Base-by-base conservation (phyloP, 192 early-diverging fungal species). In the Linnemannia hyalina region DNA sequence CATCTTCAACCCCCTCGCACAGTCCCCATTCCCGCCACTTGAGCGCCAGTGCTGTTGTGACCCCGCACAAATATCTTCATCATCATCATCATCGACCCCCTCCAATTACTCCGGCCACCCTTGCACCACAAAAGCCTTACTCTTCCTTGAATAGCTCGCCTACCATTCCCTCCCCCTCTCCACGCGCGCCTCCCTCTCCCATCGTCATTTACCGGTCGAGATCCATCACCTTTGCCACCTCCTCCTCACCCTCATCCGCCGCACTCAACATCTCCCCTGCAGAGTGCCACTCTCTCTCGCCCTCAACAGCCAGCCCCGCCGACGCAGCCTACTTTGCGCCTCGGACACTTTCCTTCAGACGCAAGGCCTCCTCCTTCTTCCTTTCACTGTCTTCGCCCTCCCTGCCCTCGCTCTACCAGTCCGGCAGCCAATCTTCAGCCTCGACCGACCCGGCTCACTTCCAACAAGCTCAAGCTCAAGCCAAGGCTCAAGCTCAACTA, bases 201-300 rank as follows among this genome's bases (percentile, higher is more conserved):
- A 84, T 84, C 16, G 65, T 80, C 60, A 75, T 84, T 32, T 74
- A 79, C 52, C 65, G 74, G 6, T 84, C 82, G 23, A 74, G 69
- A 20, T 84, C 82, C 52, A 79, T 84, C 54, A 72, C 73, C 29
- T 74, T 72, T 55, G 73, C 79, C 36, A 6, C 75, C 16, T 22
- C 72, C 35, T 35, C 82, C n/a, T 44, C 60, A 40, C 68, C 78
- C 29, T 75, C 77, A 4, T 69, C 82, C n/a, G 74, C 38, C 69
- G 77, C 84, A 6, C 84, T 86, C 65, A 86, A 86, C 68, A 81
- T 75, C 40, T 86, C 84, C 6, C 84, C 84, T 13, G 84, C 76
- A 68, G 84, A 86, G 84, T 86, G 84, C 54, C 73, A 76, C 20
- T 86, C 84, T 18, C 80, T 80, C 40, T 81, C 84, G 0, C 81